Evolutionary conservation across 192 early-diverging fungal genomes (phyloP).

Genomic region (Coemansia sp.): DNA sequence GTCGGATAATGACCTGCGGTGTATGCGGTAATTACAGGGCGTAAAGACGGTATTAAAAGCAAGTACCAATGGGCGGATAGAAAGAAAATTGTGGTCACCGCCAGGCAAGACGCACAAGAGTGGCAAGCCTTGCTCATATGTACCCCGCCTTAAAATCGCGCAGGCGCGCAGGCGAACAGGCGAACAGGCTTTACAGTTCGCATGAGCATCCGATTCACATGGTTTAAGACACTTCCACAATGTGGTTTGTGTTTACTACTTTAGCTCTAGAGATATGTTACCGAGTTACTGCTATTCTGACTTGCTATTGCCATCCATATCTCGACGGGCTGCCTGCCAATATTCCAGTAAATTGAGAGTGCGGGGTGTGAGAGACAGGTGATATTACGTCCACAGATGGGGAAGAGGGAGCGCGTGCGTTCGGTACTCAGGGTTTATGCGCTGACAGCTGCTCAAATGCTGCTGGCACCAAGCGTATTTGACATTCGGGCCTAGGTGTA

Average conservation of each 20-base stretch:
- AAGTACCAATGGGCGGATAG: neutral
- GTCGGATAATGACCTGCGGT: neutral
- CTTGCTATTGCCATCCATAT: neutral
- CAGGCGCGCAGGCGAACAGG: neutral
- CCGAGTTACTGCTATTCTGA: neutral
- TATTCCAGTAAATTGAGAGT: neutral
- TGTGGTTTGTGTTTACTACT: conserved; percentile 7
- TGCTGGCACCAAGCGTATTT: neutral
- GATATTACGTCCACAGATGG: neutral
- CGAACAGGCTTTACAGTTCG: neutral
- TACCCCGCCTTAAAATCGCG: neutral
- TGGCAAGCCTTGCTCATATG: conserved; percentile 2
- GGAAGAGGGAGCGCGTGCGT: neutral
- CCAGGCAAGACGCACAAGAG: neutral
- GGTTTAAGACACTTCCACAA: neutral
- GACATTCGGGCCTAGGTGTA: neutral
- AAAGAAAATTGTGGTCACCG: neutral
- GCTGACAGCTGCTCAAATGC: neutral
- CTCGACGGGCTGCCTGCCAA: neutral
- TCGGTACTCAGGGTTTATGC: neutral
- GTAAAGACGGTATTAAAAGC: neutral
- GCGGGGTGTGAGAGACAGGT: neutral
- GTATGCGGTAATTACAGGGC: neutral
- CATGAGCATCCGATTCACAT: neutral
- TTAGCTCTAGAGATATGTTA: neutral